Base-by-base conservation (phyloP, 345 rosid species). In the Nasturtium officinale region DNA sequence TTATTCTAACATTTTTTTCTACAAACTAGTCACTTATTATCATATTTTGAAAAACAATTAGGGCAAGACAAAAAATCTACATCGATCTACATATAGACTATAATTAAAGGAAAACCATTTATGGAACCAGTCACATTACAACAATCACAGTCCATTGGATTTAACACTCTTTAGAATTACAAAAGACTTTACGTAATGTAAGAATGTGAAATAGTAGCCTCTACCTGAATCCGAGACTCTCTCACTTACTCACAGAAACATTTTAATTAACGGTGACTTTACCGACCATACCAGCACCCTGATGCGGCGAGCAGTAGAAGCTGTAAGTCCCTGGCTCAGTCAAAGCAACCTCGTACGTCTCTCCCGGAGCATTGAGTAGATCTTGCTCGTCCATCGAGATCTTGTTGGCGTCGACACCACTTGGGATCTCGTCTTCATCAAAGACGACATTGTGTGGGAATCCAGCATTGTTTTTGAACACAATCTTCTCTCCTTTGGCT, bases 201-300 rank as follows among this genome's bases (percentile, higher is more conserved):
- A 58, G 67, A 59, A 33, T 18, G 54, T 16, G 58, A 73, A 57
- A 65, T 51, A 18, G 28, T 28, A 66, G 67, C 53, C 73, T 48
- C 78, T 58, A 28, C 7, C 2, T 28, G 54, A 50, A 0, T 7
- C 28, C 47, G 78, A 74, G 68, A 38, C 68, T 20, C 61, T 23
- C 51, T 67, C 54, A 9, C 65, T n/a, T 9, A 58, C 67, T 50
- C 17, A 50, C 72, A 37, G 9, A n/a, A 33, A 65, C 18, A 50
- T 52, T 38, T 81, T 76, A 95, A 56, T 91, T 89, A 63, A 95
- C 96, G 62, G 96, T 95, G 9, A 91, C 89, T 80, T 91, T 87
- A 47, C 99, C 99, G 5, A 72, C 85, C 99, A 95, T 95, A 75
- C 99, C 97, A 74, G 96, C 99, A 62, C 97, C 99, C 82, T 89